Percentiles rank a stretch among this genome's conserved stretches.
These are phyloP conservation scores for Malassezia sympodialis DNA, from an alignment of 1,284 basidiomycete species.

Conservation along the genomic window DNA sequence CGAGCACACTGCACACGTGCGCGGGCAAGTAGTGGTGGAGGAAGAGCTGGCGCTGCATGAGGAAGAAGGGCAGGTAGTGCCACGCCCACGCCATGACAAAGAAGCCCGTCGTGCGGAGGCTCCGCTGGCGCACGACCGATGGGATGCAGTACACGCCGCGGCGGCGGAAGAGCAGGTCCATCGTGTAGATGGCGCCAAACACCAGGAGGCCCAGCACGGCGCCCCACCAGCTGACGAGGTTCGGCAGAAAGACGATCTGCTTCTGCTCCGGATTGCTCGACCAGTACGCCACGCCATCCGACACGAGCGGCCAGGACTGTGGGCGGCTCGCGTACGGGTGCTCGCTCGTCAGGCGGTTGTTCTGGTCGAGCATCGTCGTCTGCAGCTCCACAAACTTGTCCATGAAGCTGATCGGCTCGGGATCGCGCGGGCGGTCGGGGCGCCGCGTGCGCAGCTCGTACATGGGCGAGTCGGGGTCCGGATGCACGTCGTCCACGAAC, in stretches of 20 bases:
- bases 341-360: slow-evolving; percentile 81
- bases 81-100: slow-evolving; percentile 87
- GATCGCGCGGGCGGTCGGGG: slow-evolving; percentile 55
- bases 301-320: slow-evolving; percentile 94
- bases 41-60: slow-evolving; percentile 84
- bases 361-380: slow-evolving; percentile 91
- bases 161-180: slow-evolving; percentile 76
- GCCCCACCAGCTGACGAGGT: slow-evolving; percentile 88
- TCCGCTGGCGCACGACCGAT: slow-evolving; percentile 69
- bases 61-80: slow-evolving; percentile 95
- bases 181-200: slow-evolving; percentile 76
- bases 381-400: slow-evolving; percentile 90
- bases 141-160: slow-evolving; percentile 70
- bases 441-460: slow-evolving; percentile 25
- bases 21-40: slow-evolving; percentile 91
- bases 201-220: slow-evolving; percentile 74
- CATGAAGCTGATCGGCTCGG: slow-evolving; percentile 79
- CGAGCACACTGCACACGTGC: slow-evolving; percentile 70
- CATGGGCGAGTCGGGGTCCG: slow-evolving; percentile 49
- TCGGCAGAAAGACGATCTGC: slow-evolving; percentile 94
- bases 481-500: slow-evolving; percentile 74
- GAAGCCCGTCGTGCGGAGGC: slow-evolving; percentile 91
- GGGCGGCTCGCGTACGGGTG: slow-evolving; percentile 92
- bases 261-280: slow-evolving; percentile 65
- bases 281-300: slow-evolving; percentile 97